A percentile compares a stretch with the other conserved stretches of the same genome.
Evolutionary conservation across 1,284 basidiomycete species (phyloP).

Genomic region (Sanghuangporus baumii): DNA sequence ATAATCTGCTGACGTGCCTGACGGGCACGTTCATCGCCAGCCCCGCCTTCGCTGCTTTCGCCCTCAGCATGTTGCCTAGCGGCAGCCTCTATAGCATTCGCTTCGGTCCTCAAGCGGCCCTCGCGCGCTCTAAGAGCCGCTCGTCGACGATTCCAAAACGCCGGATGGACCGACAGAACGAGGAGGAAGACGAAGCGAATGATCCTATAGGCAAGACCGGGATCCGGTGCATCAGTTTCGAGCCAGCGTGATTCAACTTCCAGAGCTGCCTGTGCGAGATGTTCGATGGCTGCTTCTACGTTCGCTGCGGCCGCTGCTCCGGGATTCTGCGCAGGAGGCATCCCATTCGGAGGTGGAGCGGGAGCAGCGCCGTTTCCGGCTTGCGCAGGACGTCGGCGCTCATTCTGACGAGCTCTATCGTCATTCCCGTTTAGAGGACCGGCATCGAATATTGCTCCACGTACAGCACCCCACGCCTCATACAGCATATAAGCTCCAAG

Average conservation of each 20-base stretch:
- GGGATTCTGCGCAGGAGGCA: constrained; percentile 5
- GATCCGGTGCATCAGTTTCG: constrained; percentile 31
- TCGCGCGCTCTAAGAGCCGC: constrained; percentile 55
- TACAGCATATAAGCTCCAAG: constrained; percentile 68
- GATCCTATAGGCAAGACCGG: constrained; percentile 43
- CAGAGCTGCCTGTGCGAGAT: constrained; percentile 53
- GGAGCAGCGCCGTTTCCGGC: constrained; percentile 7
- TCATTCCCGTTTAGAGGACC: constrained; percentile 1
- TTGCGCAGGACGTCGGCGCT: not conserved
- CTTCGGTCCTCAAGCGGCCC: constrained; percentile 62
- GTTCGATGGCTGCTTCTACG: constrained; percentile 40
- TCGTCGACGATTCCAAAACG: constrained; percentile 68
- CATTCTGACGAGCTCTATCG: constrained; percentile 1
- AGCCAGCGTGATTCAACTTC: constrained; percentile 49
- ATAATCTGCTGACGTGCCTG: constrained; percentile 38
- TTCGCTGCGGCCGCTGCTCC: constrained; percentile 13
- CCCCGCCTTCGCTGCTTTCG: constrained; percentile 25
- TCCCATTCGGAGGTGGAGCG: constrained; percentile 22
- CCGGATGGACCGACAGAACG: constrained; percentile 62
- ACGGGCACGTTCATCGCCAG: constrained; percentile 25
- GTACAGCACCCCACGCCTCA: constrained; percentile 71
- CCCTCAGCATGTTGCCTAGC: constrained; percentile 25
- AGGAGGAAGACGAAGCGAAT: constrained; percentile 54
- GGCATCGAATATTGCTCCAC: constrained; percentile 42
- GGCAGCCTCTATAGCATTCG: constrained; percentile 39